Percentiles rank a stretch among this genome's conserved stretches.
Evolutionary conservation across 768 basidiomycete species (phyloP).

Genomic region (Boletus pseudopeckii): DNA sequence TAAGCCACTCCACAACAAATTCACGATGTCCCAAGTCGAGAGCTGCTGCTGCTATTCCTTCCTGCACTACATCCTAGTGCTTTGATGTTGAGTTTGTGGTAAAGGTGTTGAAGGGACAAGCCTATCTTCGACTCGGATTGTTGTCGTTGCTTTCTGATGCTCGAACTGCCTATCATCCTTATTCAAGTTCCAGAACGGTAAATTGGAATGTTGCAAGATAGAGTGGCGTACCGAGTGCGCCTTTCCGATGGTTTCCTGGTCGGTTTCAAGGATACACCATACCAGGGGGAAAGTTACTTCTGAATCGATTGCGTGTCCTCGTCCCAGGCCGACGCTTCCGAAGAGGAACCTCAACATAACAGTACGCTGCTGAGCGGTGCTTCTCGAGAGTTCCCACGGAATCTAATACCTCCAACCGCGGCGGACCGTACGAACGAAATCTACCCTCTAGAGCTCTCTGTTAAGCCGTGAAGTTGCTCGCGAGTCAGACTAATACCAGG

Average conservation of each 20-base stretch:
- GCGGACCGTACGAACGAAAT: neutral
- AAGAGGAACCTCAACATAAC: too few relatives aligned
- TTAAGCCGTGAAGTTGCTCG: neutral
- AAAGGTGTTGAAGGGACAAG: too few relatives aligned
- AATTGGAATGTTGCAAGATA: too few relatives aligned
- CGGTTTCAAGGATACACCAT: neutral
- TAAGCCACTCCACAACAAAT: slow-evolving; percentile 5
- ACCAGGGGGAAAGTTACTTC: too few relatives aligned
- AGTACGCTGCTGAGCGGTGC: too few relatives aligned
- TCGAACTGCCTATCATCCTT: neutral
- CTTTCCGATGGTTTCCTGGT: neutral
- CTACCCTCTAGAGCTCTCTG: neutral
- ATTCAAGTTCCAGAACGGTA: too few relatives aligned
- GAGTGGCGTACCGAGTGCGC: too few relatives aligned
- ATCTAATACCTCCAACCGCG: neutral
- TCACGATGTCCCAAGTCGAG: neutral
- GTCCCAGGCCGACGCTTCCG: too few relatives aligned
- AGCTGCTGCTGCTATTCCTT: slow-evolving; percentile 11
- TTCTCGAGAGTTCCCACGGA: neutral
- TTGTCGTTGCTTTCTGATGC: neutral
- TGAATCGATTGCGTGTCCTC: too few relatives aligned
- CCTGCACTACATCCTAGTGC: too few relatives aligned
- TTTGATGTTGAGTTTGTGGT: too few relatives aligned
- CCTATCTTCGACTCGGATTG: neutral
- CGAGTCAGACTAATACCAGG: neutral